phyloP scores from a whole-genome alignment of 2,329 filamentous ascomycete genomes.

The Aspergillus sp. region DNA sequence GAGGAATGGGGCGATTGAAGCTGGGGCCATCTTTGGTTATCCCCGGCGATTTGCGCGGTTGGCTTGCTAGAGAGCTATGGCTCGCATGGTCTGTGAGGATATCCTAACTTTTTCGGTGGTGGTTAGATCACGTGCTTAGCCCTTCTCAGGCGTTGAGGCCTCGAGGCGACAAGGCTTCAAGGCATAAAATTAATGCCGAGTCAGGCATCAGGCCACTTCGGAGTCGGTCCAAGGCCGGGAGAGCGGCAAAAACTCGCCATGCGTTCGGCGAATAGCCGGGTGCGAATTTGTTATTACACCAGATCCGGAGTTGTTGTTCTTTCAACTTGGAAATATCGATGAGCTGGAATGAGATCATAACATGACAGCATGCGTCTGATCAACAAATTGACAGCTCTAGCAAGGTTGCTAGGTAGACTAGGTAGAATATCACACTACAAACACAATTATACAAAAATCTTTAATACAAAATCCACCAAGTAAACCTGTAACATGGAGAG shows the following conservation, averaged over 20 bases:
- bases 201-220: constrained; percentile 18
- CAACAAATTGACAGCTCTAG: not conserved
- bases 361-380: constrained; percentile 2
- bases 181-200: too few species aligned
- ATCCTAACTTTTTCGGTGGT: not conserved
- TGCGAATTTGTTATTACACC: constrained; percentile 15
- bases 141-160: not conserved
- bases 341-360: constrained; percentile 7
- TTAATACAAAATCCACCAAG: not conserved
- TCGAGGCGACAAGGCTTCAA: too few species aligned
- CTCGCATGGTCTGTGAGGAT: not conserved
- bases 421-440: not conserved
- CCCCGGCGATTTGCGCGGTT: not conserved
- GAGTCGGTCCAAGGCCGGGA: constrained; percentile 8
- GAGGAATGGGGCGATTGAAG: constrained; percentile 64
- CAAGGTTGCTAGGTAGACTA: not conserved
- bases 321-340: not conserved
- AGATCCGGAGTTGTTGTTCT: not conserved
- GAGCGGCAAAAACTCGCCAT: constrained; percentile 13
- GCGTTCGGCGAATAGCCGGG: constrained; percentile 16
- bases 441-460: not conserved
- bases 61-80: not conserved
- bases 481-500: not conserved
- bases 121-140: not conserved
- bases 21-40: not conserved